phyloP scores from a whole-genome alignment of 345 rosid genomes.

The Viola odorata region DNA sequence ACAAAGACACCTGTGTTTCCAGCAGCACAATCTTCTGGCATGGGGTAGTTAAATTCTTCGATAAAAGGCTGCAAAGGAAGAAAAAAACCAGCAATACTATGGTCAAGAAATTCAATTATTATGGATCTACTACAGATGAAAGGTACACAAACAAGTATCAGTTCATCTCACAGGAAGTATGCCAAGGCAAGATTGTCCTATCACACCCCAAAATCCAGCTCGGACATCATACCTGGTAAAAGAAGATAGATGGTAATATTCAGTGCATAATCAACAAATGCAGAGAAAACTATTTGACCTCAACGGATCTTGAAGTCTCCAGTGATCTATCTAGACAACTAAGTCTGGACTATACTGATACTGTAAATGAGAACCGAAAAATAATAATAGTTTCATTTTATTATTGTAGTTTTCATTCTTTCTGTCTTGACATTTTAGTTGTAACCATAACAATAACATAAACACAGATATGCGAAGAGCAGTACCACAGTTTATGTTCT shows the following conservation, averaged over 20 bases:
- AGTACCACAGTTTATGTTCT: too few species aligned
- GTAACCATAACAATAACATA: not conserved
- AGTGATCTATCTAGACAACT: too few species aligned
- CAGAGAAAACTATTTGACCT: too few species aligned
- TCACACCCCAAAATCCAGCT: constrained; percentile 33
- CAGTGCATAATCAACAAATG: not conserved
- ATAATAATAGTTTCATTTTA: too few species aligned
- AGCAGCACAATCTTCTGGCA: constrained; percentile 18
- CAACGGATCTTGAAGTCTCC: too few species aligned
- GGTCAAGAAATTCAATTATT: not conserved
- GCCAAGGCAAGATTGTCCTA: constrained; percentile 25
- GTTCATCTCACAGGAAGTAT: constrained; percentile 27
- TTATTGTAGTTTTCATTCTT: not conserved
- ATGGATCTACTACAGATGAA: not conserved
- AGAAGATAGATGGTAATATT: constrained; percentile 1
- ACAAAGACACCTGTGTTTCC: constrained; percentile 24
- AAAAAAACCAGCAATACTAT: not conserved
- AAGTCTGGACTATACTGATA: too few species aligned
- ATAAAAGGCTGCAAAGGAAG: constrained; percentile 25
- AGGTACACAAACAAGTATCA: constrained; percentile 1
- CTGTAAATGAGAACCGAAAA: too few species aligned
- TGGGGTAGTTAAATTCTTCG: constrained; percentile 20
- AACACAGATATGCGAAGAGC: not conserved
- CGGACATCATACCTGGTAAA: constrained; percentile 21
- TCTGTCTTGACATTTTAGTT: not conserved